These are phyloP conservation scores for Acanthamoeba lenticulata DNA, from an alignment of 208 protist species.

Conservation along the genomic window DNA sequence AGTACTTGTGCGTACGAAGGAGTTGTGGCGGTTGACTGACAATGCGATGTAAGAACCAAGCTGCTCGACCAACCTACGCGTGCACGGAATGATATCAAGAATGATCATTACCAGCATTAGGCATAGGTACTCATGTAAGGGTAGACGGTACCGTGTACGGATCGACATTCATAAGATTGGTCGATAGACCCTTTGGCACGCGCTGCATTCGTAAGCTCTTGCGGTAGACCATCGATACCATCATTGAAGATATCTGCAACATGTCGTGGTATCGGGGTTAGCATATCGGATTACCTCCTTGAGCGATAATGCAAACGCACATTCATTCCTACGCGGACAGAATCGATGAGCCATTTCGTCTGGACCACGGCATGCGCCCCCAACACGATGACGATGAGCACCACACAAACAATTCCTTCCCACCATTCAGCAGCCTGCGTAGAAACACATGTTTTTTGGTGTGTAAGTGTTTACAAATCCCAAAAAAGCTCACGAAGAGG, in stretches of 20 bases:
- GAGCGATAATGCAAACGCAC: neutral
- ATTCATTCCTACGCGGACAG: slow-evolving; percentile 3
- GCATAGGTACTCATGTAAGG: neutral
- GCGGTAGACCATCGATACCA: neutral
- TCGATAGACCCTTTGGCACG: neutral
- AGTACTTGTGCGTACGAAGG: neutral
- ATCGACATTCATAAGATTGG: slow-evolving; percentile 27
- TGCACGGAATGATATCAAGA: no score
- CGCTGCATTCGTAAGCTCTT: neutral
- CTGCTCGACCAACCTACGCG: neutral
- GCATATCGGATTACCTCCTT: no score
- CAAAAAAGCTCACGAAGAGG: neutral
- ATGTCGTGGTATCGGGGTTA: no score
- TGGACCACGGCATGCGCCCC: neutral
- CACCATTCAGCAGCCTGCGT: neutral
- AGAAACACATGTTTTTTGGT: neutral
- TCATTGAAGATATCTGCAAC: neutral
- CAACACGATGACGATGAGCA: neutral
- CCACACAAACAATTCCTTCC: neutral
- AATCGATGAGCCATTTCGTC: neutral
- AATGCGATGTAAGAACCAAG: neutral
- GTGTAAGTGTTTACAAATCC: no score
- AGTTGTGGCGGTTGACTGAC: neutral
- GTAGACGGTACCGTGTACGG: neutral
- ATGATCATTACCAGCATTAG: no score